Percentiles rank a stretch among this genome's conserved stretches.
Conservation (phyloP, 2,329 filamentous ascomycete genomes). For the Biscogniauxia mediterranea region DNA sequence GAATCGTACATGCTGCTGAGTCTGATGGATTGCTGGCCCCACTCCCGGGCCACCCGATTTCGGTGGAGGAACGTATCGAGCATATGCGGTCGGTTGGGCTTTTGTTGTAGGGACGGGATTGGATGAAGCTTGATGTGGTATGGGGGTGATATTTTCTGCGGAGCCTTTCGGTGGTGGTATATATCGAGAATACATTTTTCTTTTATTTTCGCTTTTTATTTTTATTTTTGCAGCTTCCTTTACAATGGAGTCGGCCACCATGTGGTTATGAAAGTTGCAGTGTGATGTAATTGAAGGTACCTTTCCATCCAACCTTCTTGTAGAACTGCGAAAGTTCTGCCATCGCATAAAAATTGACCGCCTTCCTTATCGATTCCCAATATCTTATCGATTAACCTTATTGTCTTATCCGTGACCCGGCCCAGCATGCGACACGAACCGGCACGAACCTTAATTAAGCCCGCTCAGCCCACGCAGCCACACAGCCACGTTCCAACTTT, state of each 20-base stretch:
- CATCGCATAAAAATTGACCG: slow-evolving; percentile 28
- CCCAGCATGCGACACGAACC: neutral
- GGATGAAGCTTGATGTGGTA: slow-evolving; percentile 4
- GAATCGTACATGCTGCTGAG: slow-evolving; percentile 22
- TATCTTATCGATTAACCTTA: slow-evolving; percentile 10
- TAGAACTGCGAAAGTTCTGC: slow-evolving; percentile 25
- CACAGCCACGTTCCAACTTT: neutral
- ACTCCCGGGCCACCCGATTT: slow-evolving; percentile 23
- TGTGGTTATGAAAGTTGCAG: too few species aligned
- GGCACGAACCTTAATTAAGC: too few species aligned
- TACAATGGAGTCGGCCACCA: too few species aligned
- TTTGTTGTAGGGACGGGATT: slow-evolving; percentile 4
- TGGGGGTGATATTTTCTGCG: slow-evolving; percentile 6
- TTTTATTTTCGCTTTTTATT: neutral
- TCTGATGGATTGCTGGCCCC: slow-evolving; percentile 4
- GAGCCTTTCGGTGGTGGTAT: slow-evolving; percentile 30
- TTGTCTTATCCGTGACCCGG: neutral
- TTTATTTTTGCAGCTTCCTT: too few species aligned
- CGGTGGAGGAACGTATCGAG: slow-evolving; percentile 37
- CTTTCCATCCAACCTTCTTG: too few species aligned
- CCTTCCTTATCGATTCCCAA: slow-evolving; percentile 21
- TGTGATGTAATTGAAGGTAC: neutral
- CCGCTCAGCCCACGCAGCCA: neutral
- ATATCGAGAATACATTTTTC: slow-evolving; percentile 42
- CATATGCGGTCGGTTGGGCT: slow-evolving; percentile 30